Percentiles rank a stretch among this genome's conserved stretches.
Evolutionary conservation across 331 rosid genomes (phyloP).

Genomic region (Pyrus hybrid): DNA sequence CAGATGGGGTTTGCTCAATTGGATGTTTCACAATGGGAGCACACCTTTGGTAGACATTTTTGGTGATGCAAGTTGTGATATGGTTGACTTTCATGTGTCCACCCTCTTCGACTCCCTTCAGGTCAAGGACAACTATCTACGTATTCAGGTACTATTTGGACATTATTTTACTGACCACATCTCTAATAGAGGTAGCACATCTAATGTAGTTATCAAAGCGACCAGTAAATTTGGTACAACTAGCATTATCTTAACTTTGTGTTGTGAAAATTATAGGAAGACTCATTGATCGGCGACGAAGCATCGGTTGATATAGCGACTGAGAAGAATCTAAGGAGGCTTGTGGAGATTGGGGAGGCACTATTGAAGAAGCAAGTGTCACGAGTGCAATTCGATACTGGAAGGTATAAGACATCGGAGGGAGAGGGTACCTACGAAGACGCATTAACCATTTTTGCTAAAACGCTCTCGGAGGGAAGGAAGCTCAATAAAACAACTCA

Average conservation of each 20-base stretch:
- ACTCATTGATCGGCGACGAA: not conserved
- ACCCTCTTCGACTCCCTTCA: slow-evolving; percentile 17
- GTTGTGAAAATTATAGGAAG: slow-evolving; percentile 10
- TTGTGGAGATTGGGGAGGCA: slow-evolving; percentile 20
- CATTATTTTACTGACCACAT: too few species aligned
- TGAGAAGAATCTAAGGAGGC: slow-evolving; percentile 18
- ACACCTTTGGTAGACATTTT: slow-evolving; percentile 21
- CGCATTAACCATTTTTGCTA: slow-evolving; percentile 19
- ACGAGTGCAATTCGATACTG: slow-evolving; percentile 25
- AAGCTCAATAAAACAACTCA: not conserved
- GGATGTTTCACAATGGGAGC: slow-evolving; percentile 9
- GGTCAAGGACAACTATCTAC: slow-evolving; percentile 21
- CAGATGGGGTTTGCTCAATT: slow-evolving; percentile 18
- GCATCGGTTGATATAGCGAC: slow-evolving; percentile 26
- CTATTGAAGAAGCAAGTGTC: slow-evolving; percentile 29
- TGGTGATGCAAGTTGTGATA: slow-evolving; percentile 18
- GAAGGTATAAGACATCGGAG: slow-evolving; percentile 1
- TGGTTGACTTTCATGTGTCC: slow-evolving; percentile 30
- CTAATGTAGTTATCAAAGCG: not conserved
- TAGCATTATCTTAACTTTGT: not conserved
- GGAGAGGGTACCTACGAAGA: slow-evolving; percentile 26
- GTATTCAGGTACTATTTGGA: slow-evolving; percentile 17
- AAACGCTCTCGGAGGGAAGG: slow-evolving; percentile 15
- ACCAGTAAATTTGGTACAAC: not conserved
- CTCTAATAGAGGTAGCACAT: not conserved